Evolutionary conservation across 2,329 filamentous ascomycete species (phyloP).

Genomic region (Rhexocercosporidium sp.): DNA sequence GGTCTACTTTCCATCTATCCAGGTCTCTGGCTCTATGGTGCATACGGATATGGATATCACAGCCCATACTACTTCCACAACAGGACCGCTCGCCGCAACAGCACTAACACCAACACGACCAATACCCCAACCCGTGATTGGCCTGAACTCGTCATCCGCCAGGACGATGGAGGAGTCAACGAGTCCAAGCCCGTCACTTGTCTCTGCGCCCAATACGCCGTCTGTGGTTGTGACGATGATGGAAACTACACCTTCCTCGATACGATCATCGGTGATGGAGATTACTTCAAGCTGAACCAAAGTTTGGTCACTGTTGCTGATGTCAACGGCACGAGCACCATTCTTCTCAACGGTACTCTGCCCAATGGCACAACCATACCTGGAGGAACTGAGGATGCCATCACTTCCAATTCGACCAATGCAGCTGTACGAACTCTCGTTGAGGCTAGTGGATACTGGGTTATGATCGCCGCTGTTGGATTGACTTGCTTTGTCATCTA

Average conservation of each 20-base stretch:
- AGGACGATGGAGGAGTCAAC: constrained; percentile 48
- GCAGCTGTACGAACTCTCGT: constrained; percentile 27
- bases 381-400: constrained; percentile 48
- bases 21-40: constrained; percentile 67
- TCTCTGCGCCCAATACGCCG: constrained; percentile 58
- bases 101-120: constrained; percentile 41
- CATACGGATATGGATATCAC: constrained; percentile 63
- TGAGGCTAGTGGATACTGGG: constrained; percentile 36
- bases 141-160: constrained; percentile 41
- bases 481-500: constrained; percentile 21
- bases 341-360: constrained; percentile 78
- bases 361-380: constrained; percentile 67
- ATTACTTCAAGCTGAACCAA: constrained; percentile 63
- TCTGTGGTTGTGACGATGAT: constrained; percentile 75
- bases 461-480: constrained; percentile 39
- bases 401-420: constrained; percentile 39
- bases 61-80: constrained; percentile 62
- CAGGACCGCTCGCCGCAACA: constrained; percentile 39
- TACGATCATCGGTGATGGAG: constrained; percentile 69
- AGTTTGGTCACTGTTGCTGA: constrained; percentile 64
- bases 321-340: constrained; percentile 66
- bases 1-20: constrained; percentile 51
- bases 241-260: constrained; percentile 62
- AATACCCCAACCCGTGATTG: constrained; percentile 45
- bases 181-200: constrained; percentile 66